Conservation (phyloP, 495 filamentous ascomycete genomes). For the Aspergillus bridgeri region DNA sequence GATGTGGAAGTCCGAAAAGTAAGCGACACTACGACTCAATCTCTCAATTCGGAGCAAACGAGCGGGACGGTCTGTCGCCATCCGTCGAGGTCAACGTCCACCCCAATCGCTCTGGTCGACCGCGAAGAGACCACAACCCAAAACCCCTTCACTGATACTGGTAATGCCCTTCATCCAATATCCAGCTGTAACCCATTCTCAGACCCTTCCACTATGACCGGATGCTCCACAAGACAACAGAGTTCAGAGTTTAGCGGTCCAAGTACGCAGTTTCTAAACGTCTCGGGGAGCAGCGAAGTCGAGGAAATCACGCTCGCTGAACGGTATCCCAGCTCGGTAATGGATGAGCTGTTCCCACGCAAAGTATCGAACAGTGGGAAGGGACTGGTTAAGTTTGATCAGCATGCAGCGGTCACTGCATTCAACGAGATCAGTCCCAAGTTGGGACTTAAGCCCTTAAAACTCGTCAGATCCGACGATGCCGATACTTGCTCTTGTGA, state of each 20-base stretch:
- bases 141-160: constrained; percentile 17
- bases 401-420: constrained; percentile 16
- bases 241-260: constrained; percentile 11
- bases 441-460: constrained; percentile 20
- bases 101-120: constrained; percentile 15
- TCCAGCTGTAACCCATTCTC: constrained; percentile 25
- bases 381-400: constrained; percentile 20
- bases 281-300: not conserved
- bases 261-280: not conserved
- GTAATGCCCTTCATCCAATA: constrained; percentile 7
- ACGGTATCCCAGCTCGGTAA: not conserved
- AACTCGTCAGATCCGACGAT: constrained; percentile 2
- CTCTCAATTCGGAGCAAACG: constrained; percentile 29
- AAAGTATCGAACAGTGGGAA: constrained; percentile 10
- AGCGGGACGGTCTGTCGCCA: constrained; percentile 30
- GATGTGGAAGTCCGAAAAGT: constrained; percentile 21
- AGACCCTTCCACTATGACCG: constrained; percentile 10
- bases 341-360: not conserved
- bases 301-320: constrained; percentile 10
- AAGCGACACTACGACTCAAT: constrained; percentile 27
- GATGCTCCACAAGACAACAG: constrained; percentile 12
- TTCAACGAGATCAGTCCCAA: constrained; percentile 29
- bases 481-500: not conserved
- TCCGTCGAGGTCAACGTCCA: constrained; percentile 23
- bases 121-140: constrained; percentile 6